Conservation (phyloP, 2,329 filamentous ascomycete species). For the Immersiporthe knoxdaviesiana region DNA sequence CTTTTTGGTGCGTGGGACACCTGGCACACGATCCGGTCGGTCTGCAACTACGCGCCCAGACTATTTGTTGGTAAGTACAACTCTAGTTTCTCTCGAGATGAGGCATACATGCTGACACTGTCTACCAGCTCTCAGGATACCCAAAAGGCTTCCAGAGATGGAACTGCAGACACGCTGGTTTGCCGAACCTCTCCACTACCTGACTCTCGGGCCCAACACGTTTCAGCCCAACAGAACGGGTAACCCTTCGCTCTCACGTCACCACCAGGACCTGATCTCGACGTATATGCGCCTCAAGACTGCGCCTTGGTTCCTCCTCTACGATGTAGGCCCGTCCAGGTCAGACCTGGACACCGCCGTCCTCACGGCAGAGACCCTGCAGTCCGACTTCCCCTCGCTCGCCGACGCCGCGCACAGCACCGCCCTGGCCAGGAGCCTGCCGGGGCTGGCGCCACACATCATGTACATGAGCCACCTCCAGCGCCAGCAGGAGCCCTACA, state of each 20-base stretch:
- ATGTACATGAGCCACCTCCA: slow-evolving; percentile 86
- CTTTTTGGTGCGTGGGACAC: slow-evolving; percentile 86
- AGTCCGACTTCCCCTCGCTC: slow-evolving; percentile 67
- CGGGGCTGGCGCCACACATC: slow-evolving; percentile 55
- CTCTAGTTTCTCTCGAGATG: too few species aligned
- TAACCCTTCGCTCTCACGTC: slow-evolving; percentile 62
- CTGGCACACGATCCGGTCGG: slow-evolving; percentile 84
- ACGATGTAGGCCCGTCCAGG: slow-evolving; percentile 57
- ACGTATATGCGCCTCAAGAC: slow-evolving; percentile 67
- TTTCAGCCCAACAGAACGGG: slow-evolving; percentile 66
- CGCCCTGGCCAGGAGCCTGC: slow-evolving; percentile 49
- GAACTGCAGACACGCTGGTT: slow-evolving; percentile 70
- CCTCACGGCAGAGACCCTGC: slow-evolving; percentile 44
- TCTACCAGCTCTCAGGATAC: slow-evolving; percentile 55
- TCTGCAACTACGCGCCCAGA: slow-evolving; percentile 82
- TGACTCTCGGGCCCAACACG: slow-evolving; percentile 56
- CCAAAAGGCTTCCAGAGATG: slow-evolving; percentile 60
- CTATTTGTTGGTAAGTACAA: slow-evolving; percentile 79
- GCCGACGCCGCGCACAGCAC: slow-evolving; percentile 61
- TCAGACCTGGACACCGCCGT: slow-evolving; percentile 40
- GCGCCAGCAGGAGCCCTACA: slow-evolving; percentile 71
- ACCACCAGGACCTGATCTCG: slow-evolving; percentile 64
- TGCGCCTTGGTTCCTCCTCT: slow-evolving; percentile 65
- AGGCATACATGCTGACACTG: neutral
- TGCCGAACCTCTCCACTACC: slow-evolving; percentile 66